These are phyloP conservation scores for Anisodus tanguticus DNA, from an alignment of 257 asterid genomes.

Conservation along the genomic window DNA sequence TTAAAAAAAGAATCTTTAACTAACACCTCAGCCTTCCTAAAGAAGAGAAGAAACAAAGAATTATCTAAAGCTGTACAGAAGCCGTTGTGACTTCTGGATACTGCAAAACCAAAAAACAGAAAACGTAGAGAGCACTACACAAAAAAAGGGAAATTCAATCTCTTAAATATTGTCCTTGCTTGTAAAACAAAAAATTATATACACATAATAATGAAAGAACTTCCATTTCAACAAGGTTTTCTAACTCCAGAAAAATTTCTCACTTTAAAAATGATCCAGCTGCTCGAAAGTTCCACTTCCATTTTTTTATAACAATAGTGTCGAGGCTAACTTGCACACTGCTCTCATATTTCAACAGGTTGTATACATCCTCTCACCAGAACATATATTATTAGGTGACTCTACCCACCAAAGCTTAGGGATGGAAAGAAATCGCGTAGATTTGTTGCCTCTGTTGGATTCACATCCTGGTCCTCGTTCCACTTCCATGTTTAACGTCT, in stretches of 20 bases:
- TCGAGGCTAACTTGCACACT: not conserved
- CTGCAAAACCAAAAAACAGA: not conserved
- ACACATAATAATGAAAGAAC: not conserved
- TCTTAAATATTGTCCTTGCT: not conserved
- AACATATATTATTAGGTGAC: not conserved
- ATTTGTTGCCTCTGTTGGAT: not conserved
- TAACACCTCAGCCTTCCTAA: not conserved
- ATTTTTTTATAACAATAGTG: not conserved
- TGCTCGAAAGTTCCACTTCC: not conserved
- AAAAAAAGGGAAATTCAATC: not conserved
- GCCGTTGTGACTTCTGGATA: not conserved
- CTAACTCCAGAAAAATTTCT: not conserved
- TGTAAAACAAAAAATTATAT: constrained; percentile 1
- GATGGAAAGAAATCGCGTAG: not conserved
- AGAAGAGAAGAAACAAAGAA: constrained; percentile 20
- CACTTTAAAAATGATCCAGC: not conserved
- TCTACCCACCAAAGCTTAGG: not conserved
- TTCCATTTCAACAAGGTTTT: constrained; percentile 5
- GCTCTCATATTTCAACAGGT: not conserved
- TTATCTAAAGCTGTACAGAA: not conserved
- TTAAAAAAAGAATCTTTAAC: not conserved
- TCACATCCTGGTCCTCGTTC: constrained; percentile 9
- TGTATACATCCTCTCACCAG: constrained; percentile 20
- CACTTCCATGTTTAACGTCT: not conserved
- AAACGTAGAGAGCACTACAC: constrained; percentile 1